Base-by-base conservation (phyloP, 768 basidiomycete genomes). In the Podaxis pistillaris region DNA sequence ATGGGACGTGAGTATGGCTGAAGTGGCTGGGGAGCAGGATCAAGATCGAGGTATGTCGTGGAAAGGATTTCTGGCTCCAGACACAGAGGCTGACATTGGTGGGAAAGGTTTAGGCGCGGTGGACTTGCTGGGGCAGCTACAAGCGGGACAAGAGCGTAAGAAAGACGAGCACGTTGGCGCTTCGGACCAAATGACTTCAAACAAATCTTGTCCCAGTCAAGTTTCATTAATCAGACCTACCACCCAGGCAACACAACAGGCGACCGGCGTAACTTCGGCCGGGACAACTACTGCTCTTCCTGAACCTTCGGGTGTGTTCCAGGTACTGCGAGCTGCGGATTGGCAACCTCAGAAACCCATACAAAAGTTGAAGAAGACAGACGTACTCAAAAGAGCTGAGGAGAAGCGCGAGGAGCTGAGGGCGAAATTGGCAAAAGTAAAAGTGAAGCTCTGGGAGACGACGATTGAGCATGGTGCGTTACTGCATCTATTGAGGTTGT, bases 391-490 rank as follows among this genome's bases (percentile, higher is more conserved):
- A 49, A 79, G 80, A 13, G 89, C 88, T 13, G 77, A 74, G 58
- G 83, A 83, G 67, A 79, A 83, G 68, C 81, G 83, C 63, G 72
- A 74, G 59, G 77, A 83, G 66, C 66, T 93, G 40, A 74, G 75
- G 60, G 74, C 73, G 9, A 86, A 88, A 73, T 73, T 92, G 50
- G 80, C 86, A 54, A 76, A 75, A 58, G 83, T 86, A 24, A 88
- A 87, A 68, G 78, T 83, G 30, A 85, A 88, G 68, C 72, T 91
- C 61, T 91, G 91, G 91, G 89, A 90, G 74, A 80, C 81, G 56
- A 86, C 84, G 44, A 79, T 90, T 56, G 89, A 90, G 73, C 83
- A 86, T 68, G 88, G 86, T n/a, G 85, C 81, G 56, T 73, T 90
- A 63, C 70, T 78, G 40, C 79, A 84, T 64, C 69, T 88, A 49